These are phyloP conservation scores for Penicillium desertorum DNA, from an alignment of 495 filamentous ascomycete species.

Conservation along the genomic window DNA sequence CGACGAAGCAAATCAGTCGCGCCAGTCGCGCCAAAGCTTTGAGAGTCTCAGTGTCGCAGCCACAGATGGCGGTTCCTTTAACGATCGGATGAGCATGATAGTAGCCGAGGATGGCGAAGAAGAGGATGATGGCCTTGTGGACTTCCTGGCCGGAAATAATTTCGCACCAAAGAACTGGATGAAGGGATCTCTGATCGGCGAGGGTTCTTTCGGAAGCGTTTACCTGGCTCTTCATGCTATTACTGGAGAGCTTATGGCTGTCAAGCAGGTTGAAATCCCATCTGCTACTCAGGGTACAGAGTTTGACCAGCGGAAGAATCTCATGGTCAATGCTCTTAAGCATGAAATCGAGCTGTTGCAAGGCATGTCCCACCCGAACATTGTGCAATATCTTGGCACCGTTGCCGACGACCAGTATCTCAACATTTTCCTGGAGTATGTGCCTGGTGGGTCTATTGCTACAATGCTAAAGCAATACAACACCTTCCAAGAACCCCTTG, in stretches of 20 bases:
- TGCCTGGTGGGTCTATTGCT: constrained; percentile 94
- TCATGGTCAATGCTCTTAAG: constrained; percentile 95
- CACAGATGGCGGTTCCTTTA: constrained; percentile 63
- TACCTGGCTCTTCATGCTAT: constrained; percentile 96
- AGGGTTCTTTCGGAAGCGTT: constrained; percentile 95
- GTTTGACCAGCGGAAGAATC: constrained; percentile 88
- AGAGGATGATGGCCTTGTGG: constrained; percentile 71
- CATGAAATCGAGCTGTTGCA: constrained; percentile 92
- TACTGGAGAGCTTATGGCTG: constrained; percentile 95
- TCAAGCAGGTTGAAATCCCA: constrained; percentile 97
- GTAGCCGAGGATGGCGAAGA: constrained; percentile 82
- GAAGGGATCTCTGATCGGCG: constrained; percentile 95
- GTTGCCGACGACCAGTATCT: constrained; percentile 87
- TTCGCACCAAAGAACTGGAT: constrained; percentile 98
- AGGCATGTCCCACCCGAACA: constrained; percentile 93
- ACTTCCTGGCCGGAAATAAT: constrained; percentile 85
- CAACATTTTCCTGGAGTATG: constrained; percentile 99
- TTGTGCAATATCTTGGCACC: constrained; percentile 96
- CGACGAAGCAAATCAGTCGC: constrained; percentile 67
- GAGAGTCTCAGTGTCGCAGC: constrained; percentile 71
- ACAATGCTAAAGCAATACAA: constrained; percentile 99
- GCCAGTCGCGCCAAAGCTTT: constrained; percentile 67
- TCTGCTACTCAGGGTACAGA: constrained; percentile 72
- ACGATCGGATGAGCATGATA: constrained; percentile 61
- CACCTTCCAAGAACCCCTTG: constrained; percentile 85